Base-by-base conservation (phyloP, 495 filamentous ascomycete genomes). In the Aspergillus homomorphus region DNA sequence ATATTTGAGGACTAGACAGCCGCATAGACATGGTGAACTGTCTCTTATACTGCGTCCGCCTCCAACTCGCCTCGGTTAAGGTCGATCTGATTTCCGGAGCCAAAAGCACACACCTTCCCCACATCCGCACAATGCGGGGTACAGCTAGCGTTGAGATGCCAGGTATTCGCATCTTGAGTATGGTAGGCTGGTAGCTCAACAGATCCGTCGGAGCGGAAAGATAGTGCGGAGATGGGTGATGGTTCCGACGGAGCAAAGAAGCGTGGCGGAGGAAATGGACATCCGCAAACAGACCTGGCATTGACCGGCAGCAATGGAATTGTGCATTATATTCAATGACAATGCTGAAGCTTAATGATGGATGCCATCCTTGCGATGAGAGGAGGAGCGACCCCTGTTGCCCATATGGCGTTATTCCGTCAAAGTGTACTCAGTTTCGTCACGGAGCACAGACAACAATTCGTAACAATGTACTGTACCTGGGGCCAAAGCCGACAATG, bases 171-270 rank as follows among this genome's bases (percentile, higher is more conserved):
- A 51, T 24, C 48, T 51, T 15, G 28, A 16, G 1, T 42, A 16
- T 20, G 45, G 41, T 15, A 30, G 24, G 6, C 7, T n/a, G n/a
- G n/a, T n/a, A n/a, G 43, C 26, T 38, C 33, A 9, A 20, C 21
- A 42, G 43, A 55, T 55, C 53, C 53, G 53, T 55, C 53, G 53
- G 53, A 55, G 53, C 24, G 53, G 53, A 46, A 45, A 18, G 24
- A 30, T 55, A 24, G 9, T 18, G 24, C 23, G 24, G 28, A 28
- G 21, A 23, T 55, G 38, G 45, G 23, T n/a, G 41, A 14, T 43
- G 41, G 18, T 23, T 45, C 53, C 53, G 53, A 28, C 53, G 53
- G 48, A 51, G 1, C n/a, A 4, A 23, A 3, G 20, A 24, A 51
- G 23, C 24, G 19, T 51, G 48, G 48, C 14, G 22, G 41, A 45